These are phyloP conservation scores for Tylopilus felleus DNA, from an alignment of 768 basidiomycete species.

Conservation along the genomic window DNA sequence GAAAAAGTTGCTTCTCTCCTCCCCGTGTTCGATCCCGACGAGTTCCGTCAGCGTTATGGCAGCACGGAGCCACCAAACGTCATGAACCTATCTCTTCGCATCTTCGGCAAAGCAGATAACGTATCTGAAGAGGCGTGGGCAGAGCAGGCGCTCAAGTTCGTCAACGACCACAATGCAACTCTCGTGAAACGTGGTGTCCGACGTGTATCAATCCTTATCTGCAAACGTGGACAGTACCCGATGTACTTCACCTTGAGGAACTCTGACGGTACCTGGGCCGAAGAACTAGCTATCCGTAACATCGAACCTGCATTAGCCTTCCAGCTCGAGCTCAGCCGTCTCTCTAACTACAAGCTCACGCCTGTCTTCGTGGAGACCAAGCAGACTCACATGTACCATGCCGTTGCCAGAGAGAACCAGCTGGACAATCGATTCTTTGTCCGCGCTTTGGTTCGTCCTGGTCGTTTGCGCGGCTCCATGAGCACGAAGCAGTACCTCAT, in stretches of 20 bases:
- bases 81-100: slow-evolving; percentile 88
- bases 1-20: slow-evolving; percentile 67
- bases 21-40: slow-evolving; percentile 67
- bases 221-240: slow-evolving; percentile 88
- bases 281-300: slow-evolving; percentile 96
- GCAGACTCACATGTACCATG: slow-evolving; percentile 98
- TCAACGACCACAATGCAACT: slow-evolving; percentile 63
- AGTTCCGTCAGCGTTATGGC: slow-evolving; percentile 76
- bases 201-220: slow-evolving; percentile 88
- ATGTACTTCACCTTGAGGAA: slow-evolving; percentile 91
- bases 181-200: slow-evolving; percentile 80
- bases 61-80: slow-evolving; percentile 83
- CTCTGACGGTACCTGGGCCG: slow-evolving; percentile 71
- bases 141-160: slow-evolving; percentile 62
- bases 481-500: slow-evolving; percentile 97
- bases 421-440: slow-evolving; percentile 99
- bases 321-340: slow-evolving; percentile 93
- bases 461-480: slow-evolving; percentile 88
- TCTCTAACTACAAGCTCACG: slow-evolving; percentile 94
- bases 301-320: slow-evolving; percentile 97
- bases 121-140: slow-evolving; percentile 76
- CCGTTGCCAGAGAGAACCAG: slow-evolving; percentile 91
- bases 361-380: slow-evolving; percentile 97
- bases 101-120: slow-evolving; percentile 80
- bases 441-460: slow-evolving; percentile 93